phyloP scores from a whole-genome alignment of 139 green algal genomes.

The Diplosphaera chodatii region DNA sequence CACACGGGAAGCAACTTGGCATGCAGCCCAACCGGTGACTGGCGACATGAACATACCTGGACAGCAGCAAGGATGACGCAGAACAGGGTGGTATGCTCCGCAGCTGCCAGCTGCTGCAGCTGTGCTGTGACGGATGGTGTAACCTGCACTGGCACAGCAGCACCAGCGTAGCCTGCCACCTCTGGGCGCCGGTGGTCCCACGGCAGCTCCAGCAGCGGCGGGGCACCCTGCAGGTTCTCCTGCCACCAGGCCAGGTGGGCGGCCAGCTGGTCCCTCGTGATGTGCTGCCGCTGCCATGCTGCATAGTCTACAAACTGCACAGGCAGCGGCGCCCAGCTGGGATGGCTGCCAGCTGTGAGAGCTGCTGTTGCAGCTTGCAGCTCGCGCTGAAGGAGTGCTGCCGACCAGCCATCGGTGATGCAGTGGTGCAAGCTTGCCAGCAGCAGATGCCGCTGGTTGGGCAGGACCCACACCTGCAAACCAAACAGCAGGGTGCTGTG shows the following conservation, averaged over 20 bases:
- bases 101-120: not conserved
- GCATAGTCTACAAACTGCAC: conserved; percentile 5
- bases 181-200: not conserved
- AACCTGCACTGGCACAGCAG: no score
- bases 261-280: not conserved
- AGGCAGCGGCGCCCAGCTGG: not conserved
- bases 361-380: not conserved
- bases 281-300: not conserved
- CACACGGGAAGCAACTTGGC: no score
- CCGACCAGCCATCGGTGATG: conserved; percentile 5
- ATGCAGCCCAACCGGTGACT: no score
- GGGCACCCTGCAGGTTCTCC: not conserved
- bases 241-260: not conserved
- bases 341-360: not conserved
- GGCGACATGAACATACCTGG: not conserved
- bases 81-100: not conserved
- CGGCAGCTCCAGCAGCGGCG: not conserved
- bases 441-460: not conserved
- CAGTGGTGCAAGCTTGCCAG: conserved; percentile 3
- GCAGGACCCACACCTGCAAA: not conserved
- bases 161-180: not conserved
- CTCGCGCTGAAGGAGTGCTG: not conserved
- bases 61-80: not conserved
- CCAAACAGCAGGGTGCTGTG: no score
- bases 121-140: no score